Base-by-base conservation (phyloP, 163 green algal genomes). In the Scenedesmus sp. region DNA sequence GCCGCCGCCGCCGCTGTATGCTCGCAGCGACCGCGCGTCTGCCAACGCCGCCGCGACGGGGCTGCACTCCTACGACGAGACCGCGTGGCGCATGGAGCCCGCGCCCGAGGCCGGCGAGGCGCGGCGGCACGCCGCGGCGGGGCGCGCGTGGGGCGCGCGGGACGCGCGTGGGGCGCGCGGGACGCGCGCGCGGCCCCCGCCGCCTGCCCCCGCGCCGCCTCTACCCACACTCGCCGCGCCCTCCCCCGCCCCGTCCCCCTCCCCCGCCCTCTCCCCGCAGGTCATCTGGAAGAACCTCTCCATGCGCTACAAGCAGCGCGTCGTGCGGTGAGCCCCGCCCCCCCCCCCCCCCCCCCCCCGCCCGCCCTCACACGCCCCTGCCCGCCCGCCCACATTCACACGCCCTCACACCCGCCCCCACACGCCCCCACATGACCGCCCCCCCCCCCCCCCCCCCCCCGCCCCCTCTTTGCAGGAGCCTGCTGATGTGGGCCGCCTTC, bases 401-500 rank as follows among this genome's bases (percentile, higher is more conserved):
- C n/a, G n/a, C n/a, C n/a, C n/a, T n/a, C n/a, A n/a, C n/a, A n/a
- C n/a, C n/a, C n/a, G n/a, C n/a, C n/a, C n/a, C n/a, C n/a, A n/a
- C n/a, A n/a, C n/a, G n/a, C n/a, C n/a, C n/a, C n/a, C n/a, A n/a
- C n/a, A n/a, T n/a, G n/a, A n/a, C n/a, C n/a, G n/a, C n/a, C n/a
- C n/a, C n/a, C n/a, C n/a, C n/a, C n/a, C n/a, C n/a, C n/a, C n/a
- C n/a, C n/a, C n/a, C n/a, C n/a, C n/a, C n/a, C 63, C n/a, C 54
- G 39, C n/a, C n/a, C n/a, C n/a, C n/a, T n/a, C n/a, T n/a, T n/a
- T n/a, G n/a, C n/a, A n/a, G n/a, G 10, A 54, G 48, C 9, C 44
- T 81, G 15, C 13, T 47, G 31, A 78, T 79, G 67, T 84, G 79
- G 53, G 45, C 76, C 1, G 20, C 64, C 0, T 88, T 94, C 28